Conservation (phyloP, 345 rosid genomes). For the Turritis glabra region DNA sequence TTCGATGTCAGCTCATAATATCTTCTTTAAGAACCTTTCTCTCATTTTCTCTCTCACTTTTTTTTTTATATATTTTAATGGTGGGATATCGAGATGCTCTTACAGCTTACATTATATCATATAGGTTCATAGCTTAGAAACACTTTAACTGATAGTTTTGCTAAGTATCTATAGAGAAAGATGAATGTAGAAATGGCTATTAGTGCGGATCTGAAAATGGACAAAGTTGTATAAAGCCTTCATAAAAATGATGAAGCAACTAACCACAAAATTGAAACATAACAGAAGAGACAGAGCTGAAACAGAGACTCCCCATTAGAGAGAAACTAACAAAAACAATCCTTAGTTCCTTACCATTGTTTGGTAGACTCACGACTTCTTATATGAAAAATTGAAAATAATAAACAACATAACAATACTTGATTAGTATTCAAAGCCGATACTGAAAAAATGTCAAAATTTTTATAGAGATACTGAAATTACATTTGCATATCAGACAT, state of each 20-base stretch:
- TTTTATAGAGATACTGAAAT: background rate
- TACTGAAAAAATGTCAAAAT: background rate
- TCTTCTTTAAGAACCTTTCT: too few relatives aligned
- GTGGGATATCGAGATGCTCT: too few relatives aligned
- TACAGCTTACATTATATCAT: too few relatives aligned
- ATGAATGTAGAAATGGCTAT: background rate
- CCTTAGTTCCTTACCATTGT: background rate
- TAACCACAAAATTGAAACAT: background rate
- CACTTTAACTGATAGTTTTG: background rate
- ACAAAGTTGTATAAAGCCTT: background rate
- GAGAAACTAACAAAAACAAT: background rate
- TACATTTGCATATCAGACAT: slow-evolving; percentile 11
- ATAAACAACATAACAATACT: background rate
- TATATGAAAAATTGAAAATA: background rate
- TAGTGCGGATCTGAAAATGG: background rate
- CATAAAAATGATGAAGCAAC: background rate
- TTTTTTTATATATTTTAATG: too few relatives aligned
- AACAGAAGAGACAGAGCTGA: background rate
- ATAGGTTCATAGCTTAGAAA: background rate
- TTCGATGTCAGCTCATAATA: too few relatives aligned
- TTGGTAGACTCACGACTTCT: background rate
- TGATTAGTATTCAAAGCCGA: background rate
- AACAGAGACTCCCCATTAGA: background rate
- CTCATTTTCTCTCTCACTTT: too few relatives aligned
- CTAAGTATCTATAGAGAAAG: background rate